Percentiles rank a stretch among this genome's conserved stretches.
phyloP scores from a whole-genome alignment of 2,329 filamentous ascomycete genomes.

The Talaromyces sp. region DNA sequence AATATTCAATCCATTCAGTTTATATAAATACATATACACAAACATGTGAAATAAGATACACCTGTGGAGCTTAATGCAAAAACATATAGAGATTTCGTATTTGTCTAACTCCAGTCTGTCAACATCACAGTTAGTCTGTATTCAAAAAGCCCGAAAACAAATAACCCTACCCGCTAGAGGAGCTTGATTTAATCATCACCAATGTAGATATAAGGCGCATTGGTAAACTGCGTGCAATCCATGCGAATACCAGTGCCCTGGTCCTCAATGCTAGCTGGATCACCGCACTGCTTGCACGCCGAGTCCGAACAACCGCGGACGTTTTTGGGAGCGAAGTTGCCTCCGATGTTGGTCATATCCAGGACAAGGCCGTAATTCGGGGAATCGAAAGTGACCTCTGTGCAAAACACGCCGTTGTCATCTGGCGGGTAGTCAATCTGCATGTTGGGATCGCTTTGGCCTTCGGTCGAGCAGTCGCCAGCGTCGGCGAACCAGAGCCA shows the following conservation, averaged over 20 bases:
- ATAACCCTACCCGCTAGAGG: background rate
- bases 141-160: background rate
- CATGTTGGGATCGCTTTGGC: background rate
- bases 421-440: background rate
- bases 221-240: background rate
- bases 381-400: background rate
- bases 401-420: background rate
- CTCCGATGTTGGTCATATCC: background rate
- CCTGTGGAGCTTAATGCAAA: background rate
- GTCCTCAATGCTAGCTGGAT: background rate
- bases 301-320: background rate
- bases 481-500: background rate
- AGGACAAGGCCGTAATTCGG: background rate
- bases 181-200: background rate
- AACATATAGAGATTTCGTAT: background rate
- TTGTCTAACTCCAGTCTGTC: background rate
- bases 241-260: background rate
- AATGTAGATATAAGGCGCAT: background rate
- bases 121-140: background rate
- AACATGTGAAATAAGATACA: background rate
- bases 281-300: background rate
- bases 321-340: background rate
- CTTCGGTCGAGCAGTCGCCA: background rate
- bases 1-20: no score
- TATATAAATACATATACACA: no score